A percentile compares a stretch with the other conserved stretches of the same genome.
Conservation (phyloP, 2,329 filamentous ascomycete species). For the Aspergillus sp. region DNA sequence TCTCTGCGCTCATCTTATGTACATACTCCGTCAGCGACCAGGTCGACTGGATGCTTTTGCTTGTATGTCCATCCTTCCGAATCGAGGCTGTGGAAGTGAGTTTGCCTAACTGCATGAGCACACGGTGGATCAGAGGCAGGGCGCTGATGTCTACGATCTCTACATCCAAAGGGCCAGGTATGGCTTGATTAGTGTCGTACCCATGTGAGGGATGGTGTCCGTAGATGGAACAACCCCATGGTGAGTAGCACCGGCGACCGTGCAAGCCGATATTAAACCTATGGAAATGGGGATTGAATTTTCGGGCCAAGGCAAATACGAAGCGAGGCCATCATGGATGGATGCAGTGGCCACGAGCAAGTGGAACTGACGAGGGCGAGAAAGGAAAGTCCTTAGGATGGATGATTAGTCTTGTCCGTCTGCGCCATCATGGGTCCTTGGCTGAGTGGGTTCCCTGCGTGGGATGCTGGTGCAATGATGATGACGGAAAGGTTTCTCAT, state of each 20-base stretch:
- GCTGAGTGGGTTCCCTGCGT: slow-evolving; percentile 1
- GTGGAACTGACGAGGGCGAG: neutral
- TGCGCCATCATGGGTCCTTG: slow-evolving; percentile 7
- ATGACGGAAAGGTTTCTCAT: slow-evolving; percentile 3
- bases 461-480: too few species aligned
- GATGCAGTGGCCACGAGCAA: neutral
- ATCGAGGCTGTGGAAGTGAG: too few species aligned
- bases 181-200: too few species aligned
- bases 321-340: neutral
- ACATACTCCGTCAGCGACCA: neutral
- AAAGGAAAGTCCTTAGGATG: too few species aligned
- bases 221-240: neutral
- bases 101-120: too few species aligned
- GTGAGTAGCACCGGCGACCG: neutral
- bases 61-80: too few species aligned
- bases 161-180: too few species aligned
- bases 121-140: too few species aligned
- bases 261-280: neutral
- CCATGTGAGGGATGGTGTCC: too few species aligned
- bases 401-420: neutral
- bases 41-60: too few species aligned
- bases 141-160: too few species aligned
- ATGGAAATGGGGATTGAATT: neutral
- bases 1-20: neutral
- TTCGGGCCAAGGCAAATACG: neutral